Evolutionary conservation across 2,329 filamentous ascomycete species (phyloP).

Genomic region (Bipolaris zeicola): DNA sequence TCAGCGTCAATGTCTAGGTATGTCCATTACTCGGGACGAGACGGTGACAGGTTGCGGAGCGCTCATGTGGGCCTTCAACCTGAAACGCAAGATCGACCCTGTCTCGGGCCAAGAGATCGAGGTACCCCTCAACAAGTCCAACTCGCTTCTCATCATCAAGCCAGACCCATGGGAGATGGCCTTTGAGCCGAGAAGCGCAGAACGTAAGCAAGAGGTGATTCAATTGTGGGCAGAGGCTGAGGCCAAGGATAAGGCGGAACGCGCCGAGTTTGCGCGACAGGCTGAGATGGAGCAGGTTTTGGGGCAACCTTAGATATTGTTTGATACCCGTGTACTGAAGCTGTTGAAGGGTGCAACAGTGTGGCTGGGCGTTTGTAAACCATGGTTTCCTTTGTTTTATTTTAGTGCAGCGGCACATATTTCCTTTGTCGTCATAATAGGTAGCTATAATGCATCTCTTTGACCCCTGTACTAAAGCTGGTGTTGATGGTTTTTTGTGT

Average conservation of each 20-base stretch:
- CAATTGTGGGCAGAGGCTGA: conserved; percentile 46
- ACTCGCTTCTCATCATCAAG: conserved; percentile 63
- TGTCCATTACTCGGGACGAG: conserved; percentile 65
- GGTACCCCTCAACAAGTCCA: conserved; percentile 57
- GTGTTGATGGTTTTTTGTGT: background rate
- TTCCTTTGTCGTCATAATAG: background rate
- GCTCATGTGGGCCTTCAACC: conserved; percentile 55
- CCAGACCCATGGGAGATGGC: conserved; percentile 61
- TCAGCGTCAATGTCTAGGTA: conserved; percentile 66
- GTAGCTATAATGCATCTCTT: background rate
- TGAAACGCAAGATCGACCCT: conserved; percentile 57
- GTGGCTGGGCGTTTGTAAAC: conserved; percentile 8
- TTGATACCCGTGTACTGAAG: background rate
- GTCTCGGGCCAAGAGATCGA: conserved; percentile 50
- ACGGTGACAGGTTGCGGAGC: conserved; percentile 58
- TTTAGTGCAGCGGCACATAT: background rate
- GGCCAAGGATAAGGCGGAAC: conserved; percentile 43
- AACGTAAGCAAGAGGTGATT: conserved; percentile 41
- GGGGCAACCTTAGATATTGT: conserved; percentile 4
- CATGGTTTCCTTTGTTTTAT: background rate
- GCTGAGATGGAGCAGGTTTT: conserved; percentile 27
- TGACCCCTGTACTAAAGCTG: background rate
- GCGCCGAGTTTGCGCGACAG: conserved; percentile 42
- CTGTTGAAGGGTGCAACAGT: conserved; percentile 1
- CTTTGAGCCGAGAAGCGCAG: conserved; percentile 57